Base-by-base conservation (phyloP, 2,329 filamentous ascomycete genomes). In the Fonsecaea multimorphosa region DNA sequence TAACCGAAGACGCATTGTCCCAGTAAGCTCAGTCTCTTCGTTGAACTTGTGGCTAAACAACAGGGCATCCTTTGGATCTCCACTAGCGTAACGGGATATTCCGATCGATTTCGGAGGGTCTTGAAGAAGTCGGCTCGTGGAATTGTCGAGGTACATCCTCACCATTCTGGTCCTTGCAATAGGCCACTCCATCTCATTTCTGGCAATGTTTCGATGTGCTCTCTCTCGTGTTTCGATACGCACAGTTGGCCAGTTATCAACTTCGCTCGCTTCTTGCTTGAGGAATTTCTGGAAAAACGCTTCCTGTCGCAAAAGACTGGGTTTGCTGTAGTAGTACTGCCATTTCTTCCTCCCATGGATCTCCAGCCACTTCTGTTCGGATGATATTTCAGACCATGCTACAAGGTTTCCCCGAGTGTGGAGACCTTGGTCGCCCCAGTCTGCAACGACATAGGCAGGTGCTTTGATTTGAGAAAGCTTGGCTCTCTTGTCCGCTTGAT, bases 1-100 rank as follows among this genome's bases (percentile, higher is more conserved):
- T 0, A 85, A 70, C 0, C 79, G 71, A 0, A 80, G 80, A 68
- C 84, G 84, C 7, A 82, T 77, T 0, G 82, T 71, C 1, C 82
- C 82, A 12, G 82, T 77, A 0, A 85, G 70, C 3, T 77, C 73
- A 0, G 79, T 76, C 1, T 72, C 70, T 44, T 79, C 69, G 1
- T 70, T 24, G 64, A 84, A 84, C 0, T 72, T 81, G 61, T 78
- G 71, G 8, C 8, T 14, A 24, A 65, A 65, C 4, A n/a, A n/a
- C n/a, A n/a, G n/a, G n/a, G n/a, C n/a, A n/a, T n/a, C n/a, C n/a
- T n/a, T n/a, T n/a, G n/a, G n/a, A n/a, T n/a, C n/a, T n/a, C n/a
- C n/a, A n/a, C n/a, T n/a, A n/a, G n/a, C n/a, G n/a, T n/a, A n/a
- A n/a, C n/a, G n/a, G n/a, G n/a, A n/a, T n/a, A n/a, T n/a, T n/a